Base-by-base conservation (phyloP, 1,284 basidiomycete genomes). In the Schizophyllum amplum region DNA sequence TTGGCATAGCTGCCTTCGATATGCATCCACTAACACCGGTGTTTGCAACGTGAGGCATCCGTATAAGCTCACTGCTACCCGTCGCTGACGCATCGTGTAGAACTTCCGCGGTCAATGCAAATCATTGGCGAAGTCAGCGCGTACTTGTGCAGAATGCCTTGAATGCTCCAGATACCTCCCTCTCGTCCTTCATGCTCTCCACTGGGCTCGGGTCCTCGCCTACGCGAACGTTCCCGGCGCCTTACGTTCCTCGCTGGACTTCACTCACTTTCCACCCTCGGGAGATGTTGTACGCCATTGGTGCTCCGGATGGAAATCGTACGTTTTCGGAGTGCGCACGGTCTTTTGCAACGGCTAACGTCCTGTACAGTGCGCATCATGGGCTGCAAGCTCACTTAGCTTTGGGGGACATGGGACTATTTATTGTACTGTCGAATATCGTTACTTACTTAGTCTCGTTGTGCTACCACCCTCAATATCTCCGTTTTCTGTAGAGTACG, bases 1-100 rank as follows among this genome's bases (percentile, higher is more conserved):
- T 85, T 50, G 90, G 94, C 5, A 74, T 98, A 52, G 86, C 91
- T 24, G 82, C 87, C 1, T 87, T 98, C 64, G 94, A 95, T 61
- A 86, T 94, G 7, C 97, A 99, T 70, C 80, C 89, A 24, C 83
- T 88, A 54, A 82, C 92, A 0, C 86, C 87, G 25, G 87, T 99
- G 4, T 91, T 96, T 68, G 94, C 92, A 46, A 83, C 84, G 92
- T 95, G 66, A 71, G n/a, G 92, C 49, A 9, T 52, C 46, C 20
- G 11, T 24, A 9, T 9, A 2, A 2, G 1, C 1, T 11, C 1
- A 4, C 1, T 54, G 52, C 24, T 47, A 55, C n/a, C 55, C 52
- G 47, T 57, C 57, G 53, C 52, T 55, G 26, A 21, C 53, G 27
- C 13, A 53, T 52, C 55, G 55, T 46, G 13, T 60, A 90, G 88